phyloP scores from a whole-genome alignment of 371 early-diverging fungal genomes.

The Mucor saturninus region DNA sequence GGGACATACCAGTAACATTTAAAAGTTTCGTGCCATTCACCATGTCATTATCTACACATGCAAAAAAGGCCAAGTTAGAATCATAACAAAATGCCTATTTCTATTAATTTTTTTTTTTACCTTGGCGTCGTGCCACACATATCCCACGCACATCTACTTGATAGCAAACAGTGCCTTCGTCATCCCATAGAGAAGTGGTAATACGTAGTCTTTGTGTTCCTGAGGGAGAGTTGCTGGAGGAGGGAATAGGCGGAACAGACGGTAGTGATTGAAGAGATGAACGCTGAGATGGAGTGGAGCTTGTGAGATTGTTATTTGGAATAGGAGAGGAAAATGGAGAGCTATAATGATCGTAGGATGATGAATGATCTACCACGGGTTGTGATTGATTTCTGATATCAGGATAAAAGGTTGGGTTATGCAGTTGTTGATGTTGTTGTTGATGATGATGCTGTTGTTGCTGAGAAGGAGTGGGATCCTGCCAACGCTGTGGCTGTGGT shows the following conservation, averaged over 20 bases:
- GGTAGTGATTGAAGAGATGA: conserved; percentile 8
- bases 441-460: not conserved
- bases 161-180: conserved; percentile 79
- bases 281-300: conserved; percentile 9
- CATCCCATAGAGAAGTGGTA: conserved; percentile 83
- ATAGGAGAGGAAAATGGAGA: conserved; percentile 10
- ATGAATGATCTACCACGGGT: not conserved
- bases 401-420: not conserved
- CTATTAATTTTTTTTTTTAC: conserved; percentile 40
- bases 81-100: no score
- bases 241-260: conserved; percentile 14
- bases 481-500: not conserved
- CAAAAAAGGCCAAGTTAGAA: no score
- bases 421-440: not conserved
- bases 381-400: not conserved
- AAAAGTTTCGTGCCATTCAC: conserved; percentile 86
- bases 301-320: not conserved
- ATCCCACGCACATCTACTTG: conserved; percentile 82
- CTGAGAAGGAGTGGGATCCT: conserved; percentile 3
- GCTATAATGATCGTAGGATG: conserved; percentile 1
- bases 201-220: conserved; percentile 51
- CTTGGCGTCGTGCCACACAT: conserved; percentile 78
- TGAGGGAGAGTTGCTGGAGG: not conserved
- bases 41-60: conserved; percentile 72
- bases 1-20: conserved; percentile 86